These are phyloP conservation scores for Colletotrichum melonis DNA, from an alignment of 2,329 filamentous ascomycete genomes.

Conservation along the genomic window DNA sequence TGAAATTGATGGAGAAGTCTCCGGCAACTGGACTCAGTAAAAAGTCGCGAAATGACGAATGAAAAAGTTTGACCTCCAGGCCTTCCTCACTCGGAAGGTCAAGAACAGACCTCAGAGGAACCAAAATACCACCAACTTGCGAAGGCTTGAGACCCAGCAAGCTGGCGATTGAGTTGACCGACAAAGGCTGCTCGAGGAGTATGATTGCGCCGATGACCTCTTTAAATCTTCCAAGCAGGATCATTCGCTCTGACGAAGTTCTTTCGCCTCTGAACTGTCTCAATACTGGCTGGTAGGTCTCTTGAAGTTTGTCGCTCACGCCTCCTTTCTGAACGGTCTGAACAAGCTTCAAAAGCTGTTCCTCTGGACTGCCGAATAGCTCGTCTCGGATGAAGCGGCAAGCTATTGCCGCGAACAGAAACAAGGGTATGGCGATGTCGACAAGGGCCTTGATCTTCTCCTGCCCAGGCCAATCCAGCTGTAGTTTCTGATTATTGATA, in stretches of 20 bases:
- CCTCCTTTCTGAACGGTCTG: too few relatives aligned
- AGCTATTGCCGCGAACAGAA: conserved; percentile 37
- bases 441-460: neutral
- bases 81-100: neutral
- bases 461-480: neutral
- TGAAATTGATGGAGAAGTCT: neutral
- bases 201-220: neutral
- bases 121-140: neutral
- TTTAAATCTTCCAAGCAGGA: too few relatives aligned
- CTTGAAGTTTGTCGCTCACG: neutral
- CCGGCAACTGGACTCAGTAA: neutral
- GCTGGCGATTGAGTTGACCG: neutral
- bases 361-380: neutral
- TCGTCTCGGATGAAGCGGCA: conserved; percentile 29
- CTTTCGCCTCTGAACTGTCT: neutral
- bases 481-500: neutral
- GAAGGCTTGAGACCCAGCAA: neutral
- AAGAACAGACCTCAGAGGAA: neutral
- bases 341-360: neutral
- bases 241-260: too few relatives aligned
- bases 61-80: neutral
- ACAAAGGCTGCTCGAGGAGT: neutral
- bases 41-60: conserved; percentile 11
- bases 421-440: conserved; percentile 31
- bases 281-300: neutral